Evolutionary conservation across 2,329 filamentous ascomycete species (phyloP).

Genomic region (Fusarium domesticum): DNA sequence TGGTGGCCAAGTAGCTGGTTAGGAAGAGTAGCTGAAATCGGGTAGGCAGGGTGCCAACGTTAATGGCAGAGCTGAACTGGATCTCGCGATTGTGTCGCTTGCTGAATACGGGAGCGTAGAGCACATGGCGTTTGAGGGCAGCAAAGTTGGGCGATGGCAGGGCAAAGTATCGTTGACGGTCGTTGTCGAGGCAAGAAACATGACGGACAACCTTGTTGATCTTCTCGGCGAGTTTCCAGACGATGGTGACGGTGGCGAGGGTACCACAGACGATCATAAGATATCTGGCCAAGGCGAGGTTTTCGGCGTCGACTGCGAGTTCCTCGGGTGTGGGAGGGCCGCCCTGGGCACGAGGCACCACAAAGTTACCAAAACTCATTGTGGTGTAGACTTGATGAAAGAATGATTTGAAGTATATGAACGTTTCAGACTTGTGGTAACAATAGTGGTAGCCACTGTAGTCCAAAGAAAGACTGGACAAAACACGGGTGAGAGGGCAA

Average conservation of each 20-base stretch:
- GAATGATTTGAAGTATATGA: too few species aligned
- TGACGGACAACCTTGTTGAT: conserved; percentile 67
- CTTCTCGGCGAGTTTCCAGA: conserved; percentile 63
- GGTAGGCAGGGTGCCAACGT: conserved; percentile 59
- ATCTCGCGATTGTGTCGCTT: conserved; percentile 66
- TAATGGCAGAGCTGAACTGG: conserved; percentile 54
- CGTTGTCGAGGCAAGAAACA: conserved; percentile 73
- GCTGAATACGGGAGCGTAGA: conserved; percentile 61
- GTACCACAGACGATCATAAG: conserved; percentile 62
- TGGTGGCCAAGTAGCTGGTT: conserved; percentile 53
- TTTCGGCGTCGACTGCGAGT: conserved; percentile 10
- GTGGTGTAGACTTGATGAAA: conserved; percentile 6
- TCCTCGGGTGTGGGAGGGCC: conserved; percentile 17
- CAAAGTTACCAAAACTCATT: conserved; percentile 27
- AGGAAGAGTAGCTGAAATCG: conserved; percentile 59
- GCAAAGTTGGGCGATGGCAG: conserved; percentile 51
- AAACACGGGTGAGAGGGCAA: conserved; percentile 10
- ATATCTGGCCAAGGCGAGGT: conserved; percentile 58
- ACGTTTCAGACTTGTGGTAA: not conserved
- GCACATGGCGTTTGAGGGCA: conserved; percentile 71
- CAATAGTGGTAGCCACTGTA: conserved; percentile 1
- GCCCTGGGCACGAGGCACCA: conserved; percentile 13
- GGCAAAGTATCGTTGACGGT: conserved; percentile 76
- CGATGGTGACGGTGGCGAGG: conserved; percentile 59
- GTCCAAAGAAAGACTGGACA: conserved; percentile 1